A percentile compares a stretch with the other conserved stretches of the same genome.
Conservation (phyloP, 2,329 filamentous ascomycete genomes). For the Neopestalotiopsis sp. region DNA sequence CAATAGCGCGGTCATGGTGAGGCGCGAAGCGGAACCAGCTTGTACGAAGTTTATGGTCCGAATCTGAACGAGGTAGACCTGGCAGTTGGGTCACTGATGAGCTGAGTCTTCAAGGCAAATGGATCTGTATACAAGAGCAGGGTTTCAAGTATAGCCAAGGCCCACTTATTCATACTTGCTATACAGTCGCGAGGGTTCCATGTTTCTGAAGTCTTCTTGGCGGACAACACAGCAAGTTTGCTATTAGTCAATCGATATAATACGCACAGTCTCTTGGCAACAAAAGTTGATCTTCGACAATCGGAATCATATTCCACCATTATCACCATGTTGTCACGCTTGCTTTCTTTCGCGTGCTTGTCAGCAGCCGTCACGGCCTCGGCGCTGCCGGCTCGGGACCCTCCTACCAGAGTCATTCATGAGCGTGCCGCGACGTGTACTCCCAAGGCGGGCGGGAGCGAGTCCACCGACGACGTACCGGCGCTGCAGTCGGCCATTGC, state of each 20-base stretch:
- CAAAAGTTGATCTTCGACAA: not conserved
- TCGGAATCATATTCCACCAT: not conserved
- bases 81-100: too few species aligned
- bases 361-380: not conserved
- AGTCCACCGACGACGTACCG: constrained; percentile 45
- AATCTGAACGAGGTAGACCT: too few species aligned
- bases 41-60: too few species aligned
- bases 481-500: constrained; percentile 47
- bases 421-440: constrained; percentile 8
- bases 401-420: constrained; percentile 2
- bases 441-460: not conserved
- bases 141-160: too few species aligned
- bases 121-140: too few species aligned
- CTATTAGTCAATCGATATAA: not conserved
- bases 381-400: not conserved
- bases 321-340: not conserved
- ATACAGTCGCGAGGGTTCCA: not conserved
- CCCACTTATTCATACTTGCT: too few species aligned
- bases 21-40: not conserved
- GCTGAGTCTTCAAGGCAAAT: too few species aligned
- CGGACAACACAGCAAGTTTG: not conserved
- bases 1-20: not conserved
- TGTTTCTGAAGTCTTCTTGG: not conserved
- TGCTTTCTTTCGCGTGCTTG: not conserved
- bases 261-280: not conserved